Evolutionary conservation across 1,284 basidiomycete genomes (phyloP), one percentile per base, ranked within the genome.

Genomic region (Apiotrichum gracile): DNA sequence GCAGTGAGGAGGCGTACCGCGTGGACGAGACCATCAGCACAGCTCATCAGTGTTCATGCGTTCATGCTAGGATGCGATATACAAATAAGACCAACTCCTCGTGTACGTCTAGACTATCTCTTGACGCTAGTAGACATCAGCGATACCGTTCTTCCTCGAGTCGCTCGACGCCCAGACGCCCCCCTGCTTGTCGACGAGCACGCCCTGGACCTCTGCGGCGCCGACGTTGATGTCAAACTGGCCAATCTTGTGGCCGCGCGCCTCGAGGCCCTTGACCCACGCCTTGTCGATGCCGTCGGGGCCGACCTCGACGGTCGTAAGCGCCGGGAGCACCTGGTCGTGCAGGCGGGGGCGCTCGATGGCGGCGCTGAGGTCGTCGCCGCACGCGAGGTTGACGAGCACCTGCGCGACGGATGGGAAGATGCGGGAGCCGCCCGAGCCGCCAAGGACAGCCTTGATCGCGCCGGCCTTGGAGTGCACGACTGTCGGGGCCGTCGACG

Each of bases 271-370:
- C 17, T 81, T 75, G 5, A 91, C 55, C 26, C 85, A 63, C 25
- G 79, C 67, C 26, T 64, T 51, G 3, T 84, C 81, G 63, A 85
- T 83, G 0, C 80, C 78, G 21, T 67, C 65, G 4, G 71, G 71
- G 3, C 71, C 71, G 24, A 73, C 70, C 47, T 94, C 91, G 27
- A 82, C 80, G 14, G 85, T 81, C 5, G 88, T 79, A 25, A 74
- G 41, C 16, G 69, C 55, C 0, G 94, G 93, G 57, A 85, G 85
- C 26, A 96, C 77, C 70, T 97, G 94, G 68, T 96, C 84, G 68
- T 97, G 93, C n/a, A 96, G 69, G n/a, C 93, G 80, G 0, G 88
- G 85, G 58, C 77, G 81, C 73, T 97, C 94, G 34, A 97, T 83
- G 0, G 93, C 89, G 29, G 80, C 72, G 54, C 85, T 85, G 29